Percentiles rank a stretch among this genome's conserved stretches.
Evolutionary conservation across 768 basidiomycete genomes (phyloP).

Genomic region (Sutorius australiensis): DNA sequence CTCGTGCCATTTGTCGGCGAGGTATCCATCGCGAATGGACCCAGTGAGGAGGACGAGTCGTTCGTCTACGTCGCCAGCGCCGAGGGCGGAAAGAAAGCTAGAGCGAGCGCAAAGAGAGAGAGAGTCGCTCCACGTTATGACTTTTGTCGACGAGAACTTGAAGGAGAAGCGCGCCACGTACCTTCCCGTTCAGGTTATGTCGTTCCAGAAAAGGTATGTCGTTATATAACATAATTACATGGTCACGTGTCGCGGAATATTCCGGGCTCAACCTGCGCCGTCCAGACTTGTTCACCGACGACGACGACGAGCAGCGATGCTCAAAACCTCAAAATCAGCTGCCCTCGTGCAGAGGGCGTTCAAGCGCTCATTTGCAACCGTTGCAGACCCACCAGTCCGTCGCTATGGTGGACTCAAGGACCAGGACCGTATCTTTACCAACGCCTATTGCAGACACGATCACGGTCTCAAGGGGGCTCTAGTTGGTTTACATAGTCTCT

Average conservation of each 20-base stretch:
- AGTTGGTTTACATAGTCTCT: slow-evolving; percentile 38
- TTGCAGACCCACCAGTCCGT: slow-evolving; percentile 80
- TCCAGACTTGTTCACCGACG: slow-evolving; percentile 3
- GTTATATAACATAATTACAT: not conserved
- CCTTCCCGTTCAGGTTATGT: slow-evolving; percentile 12
- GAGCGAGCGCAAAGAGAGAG: not conserved
- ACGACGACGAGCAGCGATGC: slow-evolving; percentile 22
- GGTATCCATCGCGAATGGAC: slow-evolving; percentile 12
- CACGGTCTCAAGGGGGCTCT: slow-evolving; percentile 89
- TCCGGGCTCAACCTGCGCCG: slow-evolving; percentile 9
- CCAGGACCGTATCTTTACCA: slow-evolving; percentile 92
- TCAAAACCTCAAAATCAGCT: slow-evolving; percentile 27
- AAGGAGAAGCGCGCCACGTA: slow-evolving; percentile 11
- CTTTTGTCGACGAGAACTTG: slow-evolving; percentile 13
- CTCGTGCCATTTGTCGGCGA: slow-evolving; percentile 11
- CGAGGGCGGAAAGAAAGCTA: not conserved
- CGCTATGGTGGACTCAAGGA: slow-evolving; percentile 93
- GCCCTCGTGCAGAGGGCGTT: slow-evolving; percentile 20
- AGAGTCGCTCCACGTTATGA: not conserved
- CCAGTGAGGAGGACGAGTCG: not conserved
- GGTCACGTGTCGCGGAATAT: slow-evolving; percentile 18
- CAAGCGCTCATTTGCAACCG: slow-evolving; percentile 55
- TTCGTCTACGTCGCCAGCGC: slow-evolving; percentile 5
- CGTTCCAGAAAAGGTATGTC: slow-evolving; percentile 2
- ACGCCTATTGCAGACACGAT: slow-evolving; percentile 84